Evolutionary conservation across 228 moss, liverwort and hornwort genomes (phyloP), one percentile per base, ranked within the genome.

Genomic region (Sphagnum magellanicum): DNA sequence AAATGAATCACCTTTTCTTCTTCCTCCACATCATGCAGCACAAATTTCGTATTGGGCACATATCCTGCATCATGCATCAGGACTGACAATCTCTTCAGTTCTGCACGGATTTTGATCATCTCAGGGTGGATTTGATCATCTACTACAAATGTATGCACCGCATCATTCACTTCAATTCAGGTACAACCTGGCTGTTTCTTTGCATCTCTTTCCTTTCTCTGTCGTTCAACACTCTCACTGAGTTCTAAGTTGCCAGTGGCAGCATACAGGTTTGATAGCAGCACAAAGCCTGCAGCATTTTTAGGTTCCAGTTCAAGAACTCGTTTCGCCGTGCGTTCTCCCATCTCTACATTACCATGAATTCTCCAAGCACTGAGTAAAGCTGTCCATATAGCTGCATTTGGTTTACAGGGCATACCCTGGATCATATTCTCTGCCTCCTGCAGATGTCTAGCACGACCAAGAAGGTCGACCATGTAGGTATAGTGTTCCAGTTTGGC

Each of bases 401-500:
- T 15, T 32, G 69, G 57, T 59, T 69, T 11, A 13, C 57, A 12
- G 7, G 58, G 58, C 47, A 69, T 69, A 14, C 46, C 10, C 57
- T 55, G 10, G 50, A 69, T 46, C 15, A 69, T 7, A 10, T 69
- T 49, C 55, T 69, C 52, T 47, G 55, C 69, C 50, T 69, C 52
- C 4, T 32, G 12, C 14, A 69, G 48, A 10, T 57, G 69, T 13
- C 69, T 59, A 57, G 69, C 69, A 60, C 69, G 69, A 4, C 69
- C 69, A 53, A 69, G 55, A 55, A 69, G 69, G 48, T 69, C 69
- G 4, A 69, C 69, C 12, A 69, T 12, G 69, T 46, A 53, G 55
- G 6, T 58, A 10, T 59, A 69, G 58, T 69, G 69, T 6, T 7
- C 6, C 9, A 32, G 9, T n/a, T 55, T 69, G 6, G 69, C 13